A percentile compares a stretch with the other conserved stretches of the same genome.
Conservation (phyloP, 176 grass and related monocot species). For the Oryza coarctata region DNA sequence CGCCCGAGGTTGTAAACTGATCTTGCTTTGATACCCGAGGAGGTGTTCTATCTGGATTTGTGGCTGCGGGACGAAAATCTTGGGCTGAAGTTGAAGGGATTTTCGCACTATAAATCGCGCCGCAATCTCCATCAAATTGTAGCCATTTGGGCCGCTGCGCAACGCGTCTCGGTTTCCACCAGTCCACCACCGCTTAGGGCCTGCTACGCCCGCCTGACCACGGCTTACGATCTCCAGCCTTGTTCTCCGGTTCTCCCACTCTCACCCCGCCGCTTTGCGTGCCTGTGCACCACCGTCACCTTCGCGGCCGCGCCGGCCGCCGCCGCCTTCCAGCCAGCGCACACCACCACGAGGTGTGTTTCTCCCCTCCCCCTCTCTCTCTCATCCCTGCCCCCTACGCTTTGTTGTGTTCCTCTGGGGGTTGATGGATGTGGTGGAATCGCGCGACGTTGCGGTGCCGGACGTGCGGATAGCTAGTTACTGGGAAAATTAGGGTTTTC, state of each 20-base stretch:
- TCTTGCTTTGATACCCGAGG: too few species aligned
- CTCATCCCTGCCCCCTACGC: not conserved
- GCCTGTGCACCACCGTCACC: not conserved
- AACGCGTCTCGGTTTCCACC: not conserved
- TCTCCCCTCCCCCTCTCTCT: not conserved
- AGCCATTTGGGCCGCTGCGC: not conserved
- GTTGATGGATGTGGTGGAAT: not conserved
- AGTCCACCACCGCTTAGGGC: not conserved
- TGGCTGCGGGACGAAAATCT: too few species aligned
- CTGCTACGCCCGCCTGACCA: too few species aligned
- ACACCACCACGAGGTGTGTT: not conserved
- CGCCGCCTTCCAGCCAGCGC: not conserved
- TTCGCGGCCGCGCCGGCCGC: not conserved
- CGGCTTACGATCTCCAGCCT: not conserved
- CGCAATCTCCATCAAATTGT: not conserved
- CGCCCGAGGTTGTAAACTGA: too few species aligned
- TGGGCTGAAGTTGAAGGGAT: too few species aligned
- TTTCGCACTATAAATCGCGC: too few species aligned
- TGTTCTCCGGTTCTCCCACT: not conserved
- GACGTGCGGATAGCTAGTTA: not conserved
- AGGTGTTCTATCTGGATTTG: too few species aligned
- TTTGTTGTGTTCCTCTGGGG: not conserved
- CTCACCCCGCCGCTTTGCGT: not conserved
- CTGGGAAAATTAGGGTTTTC: slow-evolving; percentile 10
- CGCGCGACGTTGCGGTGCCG: not conserved